These are phyloP conservation scores for Diddensiella transvaalensis DNA, from an alignment of 805 yeast genomes.

Conservation along the genomic window DNA sequence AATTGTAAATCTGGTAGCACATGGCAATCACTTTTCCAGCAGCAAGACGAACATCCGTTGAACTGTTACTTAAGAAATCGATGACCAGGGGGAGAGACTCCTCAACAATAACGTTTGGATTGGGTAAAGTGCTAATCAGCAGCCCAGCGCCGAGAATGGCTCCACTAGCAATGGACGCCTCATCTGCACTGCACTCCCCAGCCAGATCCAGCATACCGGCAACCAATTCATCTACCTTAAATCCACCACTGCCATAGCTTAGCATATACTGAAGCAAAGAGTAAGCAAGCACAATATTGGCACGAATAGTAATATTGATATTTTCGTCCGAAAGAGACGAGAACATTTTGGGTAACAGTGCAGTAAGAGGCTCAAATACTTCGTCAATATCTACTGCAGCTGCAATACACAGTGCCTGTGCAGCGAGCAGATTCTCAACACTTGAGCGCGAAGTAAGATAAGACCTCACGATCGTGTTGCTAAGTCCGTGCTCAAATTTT, in stretches of 20 bases:
- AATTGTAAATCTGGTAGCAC: slow-evolving; percentile 48
- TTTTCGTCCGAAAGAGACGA: slow-evolving; percentile 10
- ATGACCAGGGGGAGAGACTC: slow-evolving; percentile 41
- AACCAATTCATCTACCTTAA: slow-evolving; percentile 28
- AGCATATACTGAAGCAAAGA: slow-evolving; percentile 30
- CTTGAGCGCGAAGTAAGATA: slow-evolving; percentile 28
- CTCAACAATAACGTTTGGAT: slow-evolving; percentile 40
- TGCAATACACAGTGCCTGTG: slow-evolving; percentile 28
- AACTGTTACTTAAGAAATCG: slow-evolving; percentile 42
- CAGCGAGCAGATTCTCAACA: slow-evolving; percentile 28
- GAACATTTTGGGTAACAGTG: slow-evolving; percentile 19
- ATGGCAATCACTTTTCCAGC: slow-evolving; percentile 55
- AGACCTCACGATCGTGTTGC: slow-evolving; percentile 24
- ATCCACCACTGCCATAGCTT: slow-evolving; percentile 35
- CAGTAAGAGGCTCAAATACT: slow-evolving; percentile 19
- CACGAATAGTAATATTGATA: slow-evolving; percentile 17
- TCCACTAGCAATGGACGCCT: slow-evolving; percentile 29
- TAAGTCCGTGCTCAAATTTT: slow-evolving; percentile 21
- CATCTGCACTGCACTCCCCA: slow-evolving; percentile 23
- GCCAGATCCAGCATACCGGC: slow-evolving; percentile 28
- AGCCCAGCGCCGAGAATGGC: slow-evolving; percentile 31
- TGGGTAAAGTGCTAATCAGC: slow-evolving; percentile 28
- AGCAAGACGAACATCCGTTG: slow-evolving; percentile 49
- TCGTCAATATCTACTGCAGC: slow-evolving; percentile 28
- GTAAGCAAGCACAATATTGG: slow-evolving; percentile 28